Base-by-base conservation (phyloP, 2,329 filamentous ascomycete genomes). In the Cryphonectria carpinicola region DNA sequence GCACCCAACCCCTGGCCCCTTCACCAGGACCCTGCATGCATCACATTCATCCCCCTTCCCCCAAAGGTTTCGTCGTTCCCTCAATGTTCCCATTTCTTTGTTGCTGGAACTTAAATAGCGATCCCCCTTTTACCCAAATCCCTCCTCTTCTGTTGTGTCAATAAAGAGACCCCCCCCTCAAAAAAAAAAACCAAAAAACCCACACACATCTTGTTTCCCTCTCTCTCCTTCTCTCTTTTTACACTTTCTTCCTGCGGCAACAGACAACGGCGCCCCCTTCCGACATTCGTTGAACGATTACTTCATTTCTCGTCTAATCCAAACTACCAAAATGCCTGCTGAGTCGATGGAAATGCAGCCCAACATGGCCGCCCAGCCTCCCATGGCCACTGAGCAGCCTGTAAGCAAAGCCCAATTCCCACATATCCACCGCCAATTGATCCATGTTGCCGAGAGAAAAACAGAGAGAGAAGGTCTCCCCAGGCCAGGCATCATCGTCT, bases 341-440 rank as follows among this genome's bases (percentile, higher is more conserved):
- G 71, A 73, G 46, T 66, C 68, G 8, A 73, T 73, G 71, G 64
- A 73, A 62, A 73, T 73, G 71, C 68, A 65, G 64, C 62, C 68
- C 41, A 65, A 62, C 61, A 71, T 71, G 67, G 67, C 68, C 64
- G 72, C 72, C 73, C 69, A 76, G 74, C 63, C 73, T 49, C 71
- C 68, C 66, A 61, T 70, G 65, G 63, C 68, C 62, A 67, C 69
- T 61, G 75, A 76, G 71, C 76, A 77, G 73, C 76, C 76, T 22
- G 76, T 77, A 76, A 63, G 75, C 75, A 63, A 11, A 6, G 13
- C 46, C 46, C 46, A 11, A 49, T 49, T 49, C 28, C 41, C 25
- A 46, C 46, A 49, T 8, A 32, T 19, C 54, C 54, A 58, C 54
- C 25, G 14, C 65, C 39, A 61, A 75, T 73, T 56, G 66, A 70